These are phyloP conservation scores for Ophiocordyceps polyrhachis-furcata DNA, from an alignment of 2,329 filamentous ascomycete species.

Conservation along the genomic window DNA sequence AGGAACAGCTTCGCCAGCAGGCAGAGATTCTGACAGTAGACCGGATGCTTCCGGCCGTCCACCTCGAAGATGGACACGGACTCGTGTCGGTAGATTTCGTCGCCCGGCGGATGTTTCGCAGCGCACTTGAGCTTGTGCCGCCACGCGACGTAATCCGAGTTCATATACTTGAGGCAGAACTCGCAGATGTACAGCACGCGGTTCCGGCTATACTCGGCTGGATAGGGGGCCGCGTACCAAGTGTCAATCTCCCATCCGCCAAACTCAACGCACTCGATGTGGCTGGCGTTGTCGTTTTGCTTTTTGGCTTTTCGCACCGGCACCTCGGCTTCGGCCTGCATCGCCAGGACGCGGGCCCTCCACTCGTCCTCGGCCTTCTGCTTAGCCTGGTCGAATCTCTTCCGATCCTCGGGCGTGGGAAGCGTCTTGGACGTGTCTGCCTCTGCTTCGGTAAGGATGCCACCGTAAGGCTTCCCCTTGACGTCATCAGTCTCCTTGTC, in stretches of 20 bases:
- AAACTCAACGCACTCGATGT: constrained; percentile 98
- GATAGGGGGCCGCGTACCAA: constrained; percentile 96
- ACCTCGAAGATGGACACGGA: constrained; percentile 95
- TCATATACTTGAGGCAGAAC: constrained; percentile 99
- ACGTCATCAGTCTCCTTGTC: constrained; percentile 78
- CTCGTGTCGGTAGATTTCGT: constrained; percentile 88
- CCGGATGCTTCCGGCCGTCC: constrained; percentile 86
- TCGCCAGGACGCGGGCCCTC: constrained; percentile 43
- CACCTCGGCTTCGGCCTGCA: constrained; percentile 45
- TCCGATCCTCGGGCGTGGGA: constrained; percentile 61
- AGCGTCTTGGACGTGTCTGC: constrained; percentile 83
- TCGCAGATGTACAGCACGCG: constrained; percentile 97
- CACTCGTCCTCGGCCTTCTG: constrained; percentile 85
- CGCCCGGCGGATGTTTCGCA: constrained; percentile 88
- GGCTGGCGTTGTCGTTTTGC: constrained; percentile 68
- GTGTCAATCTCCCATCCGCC: constrained; percentile 96
- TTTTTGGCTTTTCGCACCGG: constrained; percentile 52
- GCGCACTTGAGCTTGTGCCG: constrained; percentile 93
- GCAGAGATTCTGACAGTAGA: constrained; percentile 98
- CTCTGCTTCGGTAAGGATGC: constrained; percentile 74
- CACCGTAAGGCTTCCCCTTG: constrained; percentile 88
- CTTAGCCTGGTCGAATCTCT: constrained; percentile 76
- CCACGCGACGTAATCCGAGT: constrained; percentile 96
- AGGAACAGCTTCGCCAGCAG: constrained; percentile 90
- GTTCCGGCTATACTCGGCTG: constrained; percentile 94